These are phyloP conservation scores for Chalara sp. DNA, from an alignment of 2,329 filamentous ascomycete genomes.

Conservation along the genomic window DNA sequence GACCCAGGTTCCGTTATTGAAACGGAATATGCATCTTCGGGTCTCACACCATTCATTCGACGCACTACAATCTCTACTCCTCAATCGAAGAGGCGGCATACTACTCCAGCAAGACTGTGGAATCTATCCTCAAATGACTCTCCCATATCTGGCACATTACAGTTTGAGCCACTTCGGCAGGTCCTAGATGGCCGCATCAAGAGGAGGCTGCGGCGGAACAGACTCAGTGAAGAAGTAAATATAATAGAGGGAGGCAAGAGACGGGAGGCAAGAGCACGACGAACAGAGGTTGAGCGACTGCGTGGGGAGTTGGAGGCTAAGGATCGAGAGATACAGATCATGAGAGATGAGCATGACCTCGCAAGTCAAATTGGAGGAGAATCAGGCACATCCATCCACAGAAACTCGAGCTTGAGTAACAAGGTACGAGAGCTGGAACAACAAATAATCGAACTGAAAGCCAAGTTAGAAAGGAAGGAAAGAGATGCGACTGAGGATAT, in stretches of 20 bases:
- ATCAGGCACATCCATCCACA: conserved; percentile 11
- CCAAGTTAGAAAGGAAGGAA: conserved; percentile 20
- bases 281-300: conserved; percentile 43
- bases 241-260: conserved; percentile 41
- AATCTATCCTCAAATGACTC: conserved; percentile 17
- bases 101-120: conserved; percentile 30
- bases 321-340: conserved; percentile 23
- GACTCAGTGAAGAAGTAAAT: conserved; percentile 53
- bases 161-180: conserved; percentile 45
- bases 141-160: conserved; percentile 32
- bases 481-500: conserved; percentile 12
- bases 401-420: conserved; percentile 10
- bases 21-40: conserved; percentile 33
- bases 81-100: conserved; percentile 38
- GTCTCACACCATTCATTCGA: conserved; percentile 52
- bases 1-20: conserved; percentile 41
- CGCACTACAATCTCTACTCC: conserved; percentile 39
- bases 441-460: conserved; percentile 19
- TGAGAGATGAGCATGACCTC: conserved; percentile 23
- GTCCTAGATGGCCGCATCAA: conserved; percentile 51
- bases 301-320: conserved; percentile 35
- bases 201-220: conserved; percentile 48
- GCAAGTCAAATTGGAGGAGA: conserved; percentile 23
- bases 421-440: conserved; percentile 23
- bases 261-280: conserved; percentile 31